phyloP scores from a whole-genome alignment of 2,329 filamentous ascomycete species.

The Neofusicoccum kwambonambiense region DNA sequence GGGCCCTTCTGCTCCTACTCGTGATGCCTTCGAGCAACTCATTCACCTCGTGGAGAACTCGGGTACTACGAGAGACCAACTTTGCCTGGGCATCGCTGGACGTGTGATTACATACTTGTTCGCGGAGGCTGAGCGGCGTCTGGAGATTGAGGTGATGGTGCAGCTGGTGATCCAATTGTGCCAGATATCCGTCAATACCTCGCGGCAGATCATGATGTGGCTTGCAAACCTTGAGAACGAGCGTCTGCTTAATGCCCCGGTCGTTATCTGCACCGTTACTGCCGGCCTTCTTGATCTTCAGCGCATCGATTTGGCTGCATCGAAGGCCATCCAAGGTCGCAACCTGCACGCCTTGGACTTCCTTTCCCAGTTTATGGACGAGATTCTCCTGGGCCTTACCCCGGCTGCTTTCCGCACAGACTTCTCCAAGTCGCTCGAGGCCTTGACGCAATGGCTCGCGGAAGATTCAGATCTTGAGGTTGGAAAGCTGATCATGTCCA shows the following conservation, averaged over 20 bases:
- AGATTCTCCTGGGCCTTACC: constrained; percentile 73
- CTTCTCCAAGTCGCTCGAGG: constrained; percentile 79
- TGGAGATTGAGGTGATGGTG: constrained; percentile 64
- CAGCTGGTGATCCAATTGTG: constrained; percentile 62
- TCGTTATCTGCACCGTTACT: constrained; percentile 60
- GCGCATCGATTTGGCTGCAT: constrained; percentile 61
- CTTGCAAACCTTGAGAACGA: constrained; percentile 53
- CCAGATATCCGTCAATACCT: constrained; percentile 57
- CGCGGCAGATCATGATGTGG: constrained; percentile 53
- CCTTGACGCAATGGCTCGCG: constrained; percentile 75
- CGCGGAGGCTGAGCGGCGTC: constrained; percentile 51
- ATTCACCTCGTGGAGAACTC: constrained; percentile 53
- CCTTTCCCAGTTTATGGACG: constrained; percentile 75
- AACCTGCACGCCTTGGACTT: constrained; percentile 74
- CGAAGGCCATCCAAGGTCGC: constrained; percentile 68
- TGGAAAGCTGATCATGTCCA: constrained; percentile 70
- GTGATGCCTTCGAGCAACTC: constrained; percentile 59
- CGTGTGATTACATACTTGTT: constrained; percentile 59
- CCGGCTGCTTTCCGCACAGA: constrained; percentile 80
- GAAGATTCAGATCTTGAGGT: constrained; percentile 67
- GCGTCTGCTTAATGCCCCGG: constrained; percentile 61
- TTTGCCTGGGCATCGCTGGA: constrained; percentile 56
- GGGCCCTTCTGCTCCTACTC: constrained; percentile 53
- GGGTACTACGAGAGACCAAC: constrained; percentile 54
- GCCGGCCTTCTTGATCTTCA: constrained; percentile 61